Conservation (phyloP, 2,329 filamentous ascomycete genomes). For the Alternaria conjuncta region DNA sequence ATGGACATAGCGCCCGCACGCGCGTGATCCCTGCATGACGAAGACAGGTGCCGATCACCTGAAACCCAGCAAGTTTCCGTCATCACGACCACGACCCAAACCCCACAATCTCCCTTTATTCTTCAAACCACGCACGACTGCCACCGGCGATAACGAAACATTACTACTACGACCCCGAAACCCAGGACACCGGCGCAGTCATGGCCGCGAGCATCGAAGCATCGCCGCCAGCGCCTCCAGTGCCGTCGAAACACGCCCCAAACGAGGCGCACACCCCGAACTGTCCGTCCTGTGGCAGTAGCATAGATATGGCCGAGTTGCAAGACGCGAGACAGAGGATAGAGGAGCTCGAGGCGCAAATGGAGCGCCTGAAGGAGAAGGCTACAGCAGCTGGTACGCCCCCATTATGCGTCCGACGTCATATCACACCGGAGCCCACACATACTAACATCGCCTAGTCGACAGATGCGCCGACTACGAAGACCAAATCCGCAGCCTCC, state of each 20-base stretch:
- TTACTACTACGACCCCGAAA: neutral
- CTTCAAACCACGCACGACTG: neutral
- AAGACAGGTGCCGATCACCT: neutral
- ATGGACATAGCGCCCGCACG: slow-evolving; percentile 2
- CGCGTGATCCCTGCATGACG: slow-evolving; percentile 15
- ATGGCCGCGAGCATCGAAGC: slow-evolving; percentile 29
- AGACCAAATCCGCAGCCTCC: slow-evolving; percentile 71
- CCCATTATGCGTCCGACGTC: neutral
- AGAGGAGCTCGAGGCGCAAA: slow-evolving; percentile 71
- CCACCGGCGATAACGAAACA: neutral
- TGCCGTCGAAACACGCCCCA: slow-evolving; percentile 25
- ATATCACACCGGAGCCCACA: neutral
- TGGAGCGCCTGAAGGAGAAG: slow-evolving; percentile 73
- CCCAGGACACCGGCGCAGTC: neutral
- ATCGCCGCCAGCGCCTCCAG: slow-evolving; percentile 27
- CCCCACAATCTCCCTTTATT: slow-evolving; percentile 7
- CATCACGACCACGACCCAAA: slow-evolving; percentile 1
- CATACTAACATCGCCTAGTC: slow-evolving; percentile 46
- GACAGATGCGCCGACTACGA: slow-evolving; percentile 76
- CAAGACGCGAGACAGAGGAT: slow-evolving; percentile 36
- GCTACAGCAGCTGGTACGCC: slow-evolving; percentile 66
- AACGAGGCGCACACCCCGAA: slow-evolving; percentile 23
- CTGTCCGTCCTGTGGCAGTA: slow-evolving; percentile 43
- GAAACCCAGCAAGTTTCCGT: slow-evolving; percentile 15
- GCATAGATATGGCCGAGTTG: slow-evolving; percentile 19